Base-by-base conservation (phyloP, 345 rosid genomes). In the Passiflora organensis region DNA sequence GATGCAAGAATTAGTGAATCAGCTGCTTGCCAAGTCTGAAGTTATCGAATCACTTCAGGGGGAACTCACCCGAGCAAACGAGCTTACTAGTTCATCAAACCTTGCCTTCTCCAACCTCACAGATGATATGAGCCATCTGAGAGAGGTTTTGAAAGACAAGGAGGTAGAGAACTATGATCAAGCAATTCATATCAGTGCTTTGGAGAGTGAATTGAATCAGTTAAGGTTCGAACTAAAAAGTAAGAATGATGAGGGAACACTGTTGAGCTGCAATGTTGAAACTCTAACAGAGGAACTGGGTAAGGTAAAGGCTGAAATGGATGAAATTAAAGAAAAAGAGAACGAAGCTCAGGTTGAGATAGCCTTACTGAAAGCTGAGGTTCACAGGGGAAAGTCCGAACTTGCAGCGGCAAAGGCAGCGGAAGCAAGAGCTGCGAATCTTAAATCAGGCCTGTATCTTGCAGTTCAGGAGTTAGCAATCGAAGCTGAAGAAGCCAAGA, bases 391-490 rank as follows among this genome's bases (percentile, higher is more conserved):
- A 23, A 62, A 72, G 53, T 63, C 75, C 4, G 64, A 48, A 53
- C 23, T 66, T 18, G 75, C 69, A 39, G 75, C 76, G 2, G 66
- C 75, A 11, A 74, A 76, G 43, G 78, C 78, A 24, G 78, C 72
- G 23, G 78, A 76, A 64, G 68, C 64, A 56, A 72, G 76, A 50
- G 60, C 63, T 0, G 63, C 55, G 15, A 65, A 65, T 28, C 19
- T 52, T 6, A 69, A 62, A 37, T 64, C 76, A 14, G 71, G 75
- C 13, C 56, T 57, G 9, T 60, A 66, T 58, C 80, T 44, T 43
- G 78, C 76, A 17, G 66, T 66, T 43, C 72, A 78, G 63, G 66
- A 72, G 52, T 65, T 75, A 21, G 60, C 67, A n/a, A n/a, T n/a
- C n/a, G n/a, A 43, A 13, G 17, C 13, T 32, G 14, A 3, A 55